Evolutionary conservation across 345 rosid genomes (phyloP).

Genomic region (Eucalyptus tenuipes): DNA sequence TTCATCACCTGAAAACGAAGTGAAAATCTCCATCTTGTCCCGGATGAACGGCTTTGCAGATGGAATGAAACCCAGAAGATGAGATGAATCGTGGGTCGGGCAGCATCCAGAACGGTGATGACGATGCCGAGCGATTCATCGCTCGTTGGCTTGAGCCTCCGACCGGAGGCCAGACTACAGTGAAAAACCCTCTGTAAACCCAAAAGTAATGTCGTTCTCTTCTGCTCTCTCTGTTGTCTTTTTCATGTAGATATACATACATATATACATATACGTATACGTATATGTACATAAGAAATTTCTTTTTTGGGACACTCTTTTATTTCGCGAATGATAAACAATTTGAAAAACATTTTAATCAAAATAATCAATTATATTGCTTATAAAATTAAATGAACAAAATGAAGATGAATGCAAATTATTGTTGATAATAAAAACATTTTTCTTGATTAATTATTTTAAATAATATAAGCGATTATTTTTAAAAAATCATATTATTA

Average conservation of each 20-base stretch:
- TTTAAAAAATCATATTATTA: too few relatives aligned
- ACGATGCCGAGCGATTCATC: neutral
- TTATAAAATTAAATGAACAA: too few relatives aligned
- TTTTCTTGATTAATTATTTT: too few relatives aligned
- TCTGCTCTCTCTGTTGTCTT: neutral
- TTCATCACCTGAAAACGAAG: neutral
- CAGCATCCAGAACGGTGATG: neutral
- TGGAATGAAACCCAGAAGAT: neutral
- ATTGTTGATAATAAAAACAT: too few relatives aligned
- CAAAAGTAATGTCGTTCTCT: neutral
- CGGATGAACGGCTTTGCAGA: neutral
- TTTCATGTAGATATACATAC: too few relatives aligned
- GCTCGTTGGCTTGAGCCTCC: neutral
- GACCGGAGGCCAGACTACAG: neutral
- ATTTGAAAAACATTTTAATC: too few relatives aligned
- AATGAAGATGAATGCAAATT: too few relatives aligned
- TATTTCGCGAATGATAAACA: too few relatives aligned
- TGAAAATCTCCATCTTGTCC: neutral
- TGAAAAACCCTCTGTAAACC: neutral
- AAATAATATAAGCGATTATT: rapidly evolving
- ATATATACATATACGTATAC: too few relatives aligned
- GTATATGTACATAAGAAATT: too few relatives aligned
- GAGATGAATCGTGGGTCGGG: neutral
- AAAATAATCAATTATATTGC: too few relatives aligned
- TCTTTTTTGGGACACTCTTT: too few relatives aligned